Conservation (phyloP, 306 rosid genomes). For the Pyrus bretschneideri region DNA sequence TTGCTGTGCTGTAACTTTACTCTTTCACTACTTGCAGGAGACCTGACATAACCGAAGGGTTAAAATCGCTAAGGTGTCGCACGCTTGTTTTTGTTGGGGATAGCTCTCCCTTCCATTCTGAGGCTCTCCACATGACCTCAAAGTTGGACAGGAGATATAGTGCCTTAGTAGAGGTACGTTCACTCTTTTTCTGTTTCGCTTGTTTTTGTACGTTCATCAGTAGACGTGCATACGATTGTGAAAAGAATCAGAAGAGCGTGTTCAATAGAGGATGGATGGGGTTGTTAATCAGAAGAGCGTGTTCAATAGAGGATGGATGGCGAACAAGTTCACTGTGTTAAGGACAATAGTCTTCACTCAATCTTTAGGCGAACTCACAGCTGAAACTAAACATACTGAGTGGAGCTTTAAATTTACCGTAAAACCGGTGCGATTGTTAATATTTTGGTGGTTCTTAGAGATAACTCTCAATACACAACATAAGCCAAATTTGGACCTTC, state of each 20-base stretch:
- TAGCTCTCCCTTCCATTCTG: slow-evolving; percentile 87
- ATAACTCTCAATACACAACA: no score
- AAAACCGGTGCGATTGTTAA: no score
- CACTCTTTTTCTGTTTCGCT: neutral
- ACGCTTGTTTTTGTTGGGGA: slow-evolving; percentile 89
- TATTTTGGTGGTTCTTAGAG: no score
- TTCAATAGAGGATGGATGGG: slow-evolving; percentile 5
- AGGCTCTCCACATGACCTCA: slow-evolving; percentile 80
- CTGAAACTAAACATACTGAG: neutral
- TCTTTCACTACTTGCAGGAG: slow-evolving; percentile 47
- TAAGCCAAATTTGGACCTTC: no score
- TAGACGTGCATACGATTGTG: neutral
- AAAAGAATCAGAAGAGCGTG: neutral
- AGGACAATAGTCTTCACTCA: no score
- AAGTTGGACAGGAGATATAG: slow-evolving; percentile 72
- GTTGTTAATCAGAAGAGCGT: no score
- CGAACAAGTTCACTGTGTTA: no score
- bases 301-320: no score
- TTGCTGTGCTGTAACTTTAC: slow-evolving; percentile 2
- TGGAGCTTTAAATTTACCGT: neutral
- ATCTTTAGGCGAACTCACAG: no score
- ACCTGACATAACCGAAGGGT: slow-evolving; percentile 65
- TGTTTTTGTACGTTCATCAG: neutral
- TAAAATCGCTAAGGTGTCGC: slow-evolving; percentile 71
- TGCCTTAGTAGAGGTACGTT: slow-evolving; percentile 81